Conservation (phyloP, 164 flowering plant species). For the Dillenia turbinata region DNA sequence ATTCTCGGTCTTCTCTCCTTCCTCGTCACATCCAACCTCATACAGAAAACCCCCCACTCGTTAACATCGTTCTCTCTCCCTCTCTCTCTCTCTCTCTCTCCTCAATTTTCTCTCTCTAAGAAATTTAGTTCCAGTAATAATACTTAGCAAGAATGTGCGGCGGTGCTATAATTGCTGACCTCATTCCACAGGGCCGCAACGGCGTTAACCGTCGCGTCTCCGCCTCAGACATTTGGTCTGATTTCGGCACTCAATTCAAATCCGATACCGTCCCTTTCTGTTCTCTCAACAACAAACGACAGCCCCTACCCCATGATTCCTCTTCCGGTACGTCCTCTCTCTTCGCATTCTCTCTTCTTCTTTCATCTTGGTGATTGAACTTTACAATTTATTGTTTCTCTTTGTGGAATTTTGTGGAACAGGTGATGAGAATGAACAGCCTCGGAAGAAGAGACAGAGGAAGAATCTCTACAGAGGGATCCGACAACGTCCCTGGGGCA, state of each 20-base stretch:
- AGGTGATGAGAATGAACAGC: constrained; percentile 20
- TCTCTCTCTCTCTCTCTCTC: not conserved
- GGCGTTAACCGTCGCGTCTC: constrained; percentile 10
- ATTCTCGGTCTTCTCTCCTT: too few relatives aligned
- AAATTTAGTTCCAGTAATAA: not conserved
- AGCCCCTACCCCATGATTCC: constrained; percentile 16
- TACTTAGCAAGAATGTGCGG: constrained; percentile 51
- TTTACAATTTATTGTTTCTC: too few relatives aligned
- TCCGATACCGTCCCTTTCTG: constrained; percentile 6
- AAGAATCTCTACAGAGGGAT: constrained; percentile 91
- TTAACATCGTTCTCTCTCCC: not conserved
- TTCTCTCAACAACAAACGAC: not conserved
- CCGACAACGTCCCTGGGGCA: constrained; percentile 91
- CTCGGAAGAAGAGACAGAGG: constrained; percentile 50
- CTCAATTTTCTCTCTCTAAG: not conserved
- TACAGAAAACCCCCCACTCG: too few relatives aligned
- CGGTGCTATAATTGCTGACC: constrained; percentile 45
- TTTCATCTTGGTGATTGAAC: not conserved
- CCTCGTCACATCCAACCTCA: too few relatives aligned
- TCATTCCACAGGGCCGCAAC: constrained; percentile 31
- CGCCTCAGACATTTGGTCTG: constrained; percentile 48
- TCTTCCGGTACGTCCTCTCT: constrained; percentile 23
- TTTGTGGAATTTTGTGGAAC: constrained; percentile 11
- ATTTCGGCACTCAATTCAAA: constrained; percentile 15
- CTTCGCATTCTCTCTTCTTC: not conserved